Percentiles rank a stretch among this genome's conserved stretches.
Evolutionary conservation across 139 green algal genomes (phyloP).

Genomic region (Pseudopediastrum boryanum): DNA sequence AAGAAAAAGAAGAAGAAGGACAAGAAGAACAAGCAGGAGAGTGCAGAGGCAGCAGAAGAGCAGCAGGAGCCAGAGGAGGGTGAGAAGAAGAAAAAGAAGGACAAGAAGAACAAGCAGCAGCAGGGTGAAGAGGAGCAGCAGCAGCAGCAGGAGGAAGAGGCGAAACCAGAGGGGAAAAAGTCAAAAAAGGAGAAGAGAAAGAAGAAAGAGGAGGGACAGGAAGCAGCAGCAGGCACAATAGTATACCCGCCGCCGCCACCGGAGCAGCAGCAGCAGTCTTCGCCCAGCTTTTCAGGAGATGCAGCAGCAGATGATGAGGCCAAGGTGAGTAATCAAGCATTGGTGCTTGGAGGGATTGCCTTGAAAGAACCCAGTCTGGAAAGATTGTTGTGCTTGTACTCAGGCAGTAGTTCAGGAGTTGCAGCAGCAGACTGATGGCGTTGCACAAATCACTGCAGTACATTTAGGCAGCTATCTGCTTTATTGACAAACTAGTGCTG

Average conservation of each 20-base stretch:
- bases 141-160: conserved; percentile 6
- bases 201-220: conserved; percentile 29
- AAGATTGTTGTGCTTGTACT: not conserved
- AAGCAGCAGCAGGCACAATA: not conserved
- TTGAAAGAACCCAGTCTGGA: too few species aligned
- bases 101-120: conserved; percentile 24
- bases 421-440: not conserved
- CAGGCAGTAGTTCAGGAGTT: not conserved
- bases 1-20: conserved; percentile 18
- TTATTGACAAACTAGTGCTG: too few species aligned
- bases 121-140: conserved; percentile 14
- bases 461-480: too few species aligned
- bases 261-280: not conserved
- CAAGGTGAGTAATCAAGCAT: conserved; percentile 34
- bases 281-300: not conserved
- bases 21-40: not conserved
- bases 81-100: conserved; percentile 3
- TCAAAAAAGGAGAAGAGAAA: conserved; percentile 47
- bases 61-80: not conserved
- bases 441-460: too few species aligned
- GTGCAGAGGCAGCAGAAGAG: not conserved
- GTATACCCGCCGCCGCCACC: not conserved
- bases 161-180: not conserved
- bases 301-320: conserved; percentile 36
- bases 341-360: not conserved